Evolutionary conservation across 768 basidiomycete species (phyloP), one percentile per base, ranked within the genome.

Genomic region (Psilocybe cyanescens): DNA sequence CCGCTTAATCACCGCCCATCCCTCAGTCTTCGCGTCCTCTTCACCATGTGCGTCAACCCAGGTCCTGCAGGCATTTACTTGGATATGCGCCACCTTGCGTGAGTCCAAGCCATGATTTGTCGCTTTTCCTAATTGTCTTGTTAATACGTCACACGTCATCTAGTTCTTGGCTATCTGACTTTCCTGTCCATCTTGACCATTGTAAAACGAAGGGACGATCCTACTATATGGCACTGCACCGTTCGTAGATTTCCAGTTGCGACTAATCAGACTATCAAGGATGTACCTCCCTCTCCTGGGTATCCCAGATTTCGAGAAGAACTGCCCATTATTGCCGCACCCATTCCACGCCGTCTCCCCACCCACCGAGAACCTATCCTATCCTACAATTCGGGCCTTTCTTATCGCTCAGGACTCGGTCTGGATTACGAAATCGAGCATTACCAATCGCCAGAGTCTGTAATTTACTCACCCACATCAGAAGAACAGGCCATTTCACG

Each of bases 111-210:
- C 44, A 44, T 54, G 33, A 39, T 41, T 48, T 55, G 14, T 57
- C 41, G 31, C 14, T 16, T 31, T 49, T 35, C 31, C 31, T 56
- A 37, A 54, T 53, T 51, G 44, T n/a, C 55, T 9, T 48, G 59
- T 53, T 60, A 48, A 46, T 56, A 37, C 28, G 56, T 19, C 51
- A 54, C 47, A n/a, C 35, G 17, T 39, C 50, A 9, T 41, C 4
- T 59, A 91, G 89, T 90, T 55, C 69, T 90, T 49, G 60, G 75
- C n/a, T 91, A 91, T 70, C 75, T 88, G 55, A 67, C 78, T n/a
- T 67, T 79, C 11, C 71, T 90, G 57, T 68, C 82, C 19, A 68
- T 80, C n/a, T 72, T 79, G 8, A 75, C 80, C 48, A 64, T 68
- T 24, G 64, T 83, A 48, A 73, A 78, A 62, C 68, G 78, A 48